Base-by-base conservation (phyloP, 768 basidiomycete genomes). In the Leccinum disarticulatum region DNA sequence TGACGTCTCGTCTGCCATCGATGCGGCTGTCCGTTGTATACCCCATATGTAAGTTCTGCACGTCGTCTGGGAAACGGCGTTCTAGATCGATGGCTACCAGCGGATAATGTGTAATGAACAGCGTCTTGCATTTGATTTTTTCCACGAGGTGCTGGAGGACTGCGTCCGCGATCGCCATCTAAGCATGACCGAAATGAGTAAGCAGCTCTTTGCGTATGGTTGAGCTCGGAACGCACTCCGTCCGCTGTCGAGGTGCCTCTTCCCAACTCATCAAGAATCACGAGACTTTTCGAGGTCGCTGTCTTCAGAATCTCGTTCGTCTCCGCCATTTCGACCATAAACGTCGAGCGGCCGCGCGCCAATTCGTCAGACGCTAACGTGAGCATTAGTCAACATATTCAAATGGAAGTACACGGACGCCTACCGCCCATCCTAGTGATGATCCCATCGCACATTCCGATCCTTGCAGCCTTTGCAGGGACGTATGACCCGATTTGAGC, bases 31-130 rank as follows among this genome's bases (percentile, higher is more conserved):
- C 86, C 43, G 87, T 84, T 25, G 82, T 80, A 66, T 91, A 96
- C 27, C 86, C 86, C 91, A 98, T 95, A 68, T 97, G 94, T 65
- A 90, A 71, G 69, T 95, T 95, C 64, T 86, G 80, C 38, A 93
- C 76, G 14, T 85, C 80, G 14, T 68, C 61, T 1, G 88, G 85
- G 69, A 83, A 88, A 58, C 79, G 79, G 30, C 77, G 79, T 64
- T 84, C 83, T 27, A 93, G 69, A 48, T 85, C 85, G 4, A 79
- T 74, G n/a, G 92, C 92, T 13, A 96, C 83, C 36, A 87, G 77
- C 4, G 95, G 94, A 68, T 97, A 98, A 70, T 98, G 95, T 0
- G 96, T 98, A 67, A 98, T 96, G 73, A 98, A 98, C 36, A 98
- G 74, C 1, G 90, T 91, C 72, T 87, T 88, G 74, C 85, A 87